A percentile compares a stretch with the other conserved stretches of the same genome.
phyloP scores from a whole-genome alignment of 179 eudicot genomes.

The Vitellaria paradoxa region DNA sequence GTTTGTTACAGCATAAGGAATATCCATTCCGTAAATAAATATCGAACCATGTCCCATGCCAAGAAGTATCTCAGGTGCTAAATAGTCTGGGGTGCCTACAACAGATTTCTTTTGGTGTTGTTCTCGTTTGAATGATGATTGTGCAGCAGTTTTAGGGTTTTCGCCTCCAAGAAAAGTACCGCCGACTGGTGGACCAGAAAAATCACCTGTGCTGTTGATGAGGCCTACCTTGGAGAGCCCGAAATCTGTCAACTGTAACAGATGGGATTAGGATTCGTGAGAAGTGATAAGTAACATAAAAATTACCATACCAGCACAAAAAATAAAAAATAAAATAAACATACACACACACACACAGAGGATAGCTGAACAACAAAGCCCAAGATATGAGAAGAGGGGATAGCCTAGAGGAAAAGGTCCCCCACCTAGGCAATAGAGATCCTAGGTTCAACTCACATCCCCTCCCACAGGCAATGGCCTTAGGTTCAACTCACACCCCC shows the following conservation, averaged over 20 bases:
- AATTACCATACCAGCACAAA: neutral
- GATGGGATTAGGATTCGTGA: conserved; percentile 41
- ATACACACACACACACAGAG: too few species aligned
- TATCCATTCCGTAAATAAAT: conserved; percentile 6
- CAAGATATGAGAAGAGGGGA: too few species aligned
- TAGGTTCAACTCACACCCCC: too few species aligned
- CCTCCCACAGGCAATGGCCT: too few species aligned
- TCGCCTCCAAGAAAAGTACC: conserved; percentile 55
- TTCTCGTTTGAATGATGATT: conserved; percentile 49
- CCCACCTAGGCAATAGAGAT: too few species aligned
- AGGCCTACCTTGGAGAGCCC: conserved; percentile 99
- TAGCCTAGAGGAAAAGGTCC: too few species aligned
- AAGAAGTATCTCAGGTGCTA: conserved; percentile 99
- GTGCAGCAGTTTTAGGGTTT: conserved; percentile 36
- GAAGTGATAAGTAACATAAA: conserved; percentile 17
- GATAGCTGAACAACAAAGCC: too few species aligned
- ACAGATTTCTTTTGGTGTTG: conserved; percentile 71
- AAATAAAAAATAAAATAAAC: neutral
- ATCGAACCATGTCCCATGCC: conserved; percentile 95
- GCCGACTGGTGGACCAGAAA: conserved; percentile 69
- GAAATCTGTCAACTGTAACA: conserved; percentile 96
- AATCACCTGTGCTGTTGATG: conserved; percentile 91
- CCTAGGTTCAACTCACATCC: too few species aligned
- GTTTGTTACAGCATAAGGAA: neutral
- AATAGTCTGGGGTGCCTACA: conserved; percentile 99